phyloP scores from a whole-genome alignment of 2,329 filamentous ascomycete species.

The Penicillium sp. region DNA sequence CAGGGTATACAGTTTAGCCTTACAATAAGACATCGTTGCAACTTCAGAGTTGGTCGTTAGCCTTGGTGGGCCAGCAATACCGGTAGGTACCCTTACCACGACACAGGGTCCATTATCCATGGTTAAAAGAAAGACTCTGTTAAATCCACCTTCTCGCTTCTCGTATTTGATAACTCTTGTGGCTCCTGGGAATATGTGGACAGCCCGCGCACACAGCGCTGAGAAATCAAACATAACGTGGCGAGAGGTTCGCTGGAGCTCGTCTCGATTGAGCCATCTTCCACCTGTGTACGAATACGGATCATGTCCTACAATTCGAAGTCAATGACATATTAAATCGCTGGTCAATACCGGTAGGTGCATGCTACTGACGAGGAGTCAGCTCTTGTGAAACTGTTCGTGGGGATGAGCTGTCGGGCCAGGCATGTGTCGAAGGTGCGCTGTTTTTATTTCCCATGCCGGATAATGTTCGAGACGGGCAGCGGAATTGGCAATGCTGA shows the following conservation, averaged over 20 bases:
- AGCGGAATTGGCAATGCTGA: no score
- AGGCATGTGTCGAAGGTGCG: neutral
- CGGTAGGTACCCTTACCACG: slow-evolving; percentile 44
- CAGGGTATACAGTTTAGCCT: slow-evolving; percentile 8
- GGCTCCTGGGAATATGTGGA: slow-evolving; percentile 38
- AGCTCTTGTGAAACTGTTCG: neutral
- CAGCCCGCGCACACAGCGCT: slow-evolving; percentile 37
- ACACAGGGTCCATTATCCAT: slow-evolving; percentile 40
- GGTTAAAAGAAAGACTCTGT: slow-evolving; percentile 45
- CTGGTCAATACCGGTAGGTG: neutral
- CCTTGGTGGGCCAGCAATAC: slow-evolving; percentile 37
- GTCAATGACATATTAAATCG: neutral
- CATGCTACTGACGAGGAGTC: neutral
- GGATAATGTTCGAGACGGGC: no score
- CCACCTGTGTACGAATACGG: slow-evolving; percentile 37
- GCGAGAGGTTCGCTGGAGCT: slow-evolving; percentile 39
- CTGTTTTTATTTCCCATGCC: no score
- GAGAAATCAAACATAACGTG: slow-evolving; percentile 43
- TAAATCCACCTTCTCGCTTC: slow-evolving; percentile 49
- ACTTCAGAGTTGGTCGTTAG: slow-evolving; percentile 47
- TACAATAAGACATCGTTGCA: slow-evolving; percentile 47
- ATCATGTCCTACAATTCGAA: slow-evolving; percentile 14
- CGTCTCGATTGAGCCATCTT: slow-evolving; percentile 42
- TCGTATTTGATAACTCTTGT: slow-evolving; percentile 34
- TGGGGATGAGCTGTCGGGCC: neutral